Evolutionary conservation across 2,329 filamentous ascomycete species (phyloP).

Genomic region (Ophiostoma sp.): DNA sequence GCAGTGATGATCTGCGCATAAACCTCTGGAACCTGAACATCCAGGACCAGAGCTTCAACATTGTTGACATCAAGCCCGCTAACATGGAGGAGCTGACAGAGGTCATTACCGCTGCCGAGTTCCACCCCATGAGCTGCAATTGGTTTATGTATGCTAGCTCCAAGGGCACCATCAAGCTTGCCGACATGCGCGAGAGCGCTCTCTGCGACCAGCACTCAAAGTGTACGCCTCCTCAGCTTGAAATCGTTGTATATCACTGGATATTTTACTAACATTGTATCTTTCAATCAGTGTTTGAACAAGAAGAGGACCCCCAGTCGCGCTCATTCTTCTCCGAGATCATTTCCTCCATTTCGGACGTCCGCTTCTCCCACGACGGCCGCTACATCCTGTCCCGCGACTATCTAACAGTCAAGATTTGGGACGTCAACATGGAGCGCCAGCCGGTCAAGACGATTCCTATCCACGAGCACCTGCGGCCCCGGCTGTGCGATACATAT

Average conservation of each 20-base stretch:
- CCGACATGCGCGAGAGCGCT: constrained; percentile 96
- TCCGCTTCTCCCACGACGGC: constrained; percentile 93
- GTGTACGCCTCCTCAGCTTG: constrained; percentile 49
- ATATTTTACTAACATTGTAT: constrained; percentile 18
- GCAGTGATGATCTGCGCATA: constrained; percentile 93
- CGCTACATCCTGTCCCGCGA: constrained; percentile 96
- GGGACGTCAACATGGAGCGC: constrained; percentile 99
- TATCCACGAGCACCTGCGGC: constrained; percentile 93
- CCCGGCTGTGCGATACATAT: constrained; percentile 93
- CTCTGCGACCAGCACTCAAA: constrained; percentile 95
- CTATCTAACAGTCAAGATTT: constrained; percentile 98
- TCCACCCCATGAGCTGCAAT: constrained; percentile 95
- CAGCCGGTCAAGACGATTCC: constrained; percentile 97
- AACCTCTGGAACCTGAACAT: constrained; percentile 99
- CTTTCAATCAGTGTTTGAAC: constrained; percentile 73
- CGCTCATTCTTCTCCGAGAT: constrained; percentile 99
- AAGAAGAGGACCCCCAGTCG: constrained; percentile 95
- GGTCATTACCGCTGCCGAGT: constrained; percentile 96
- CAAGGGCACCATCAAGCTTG: constrained; percentile 97
- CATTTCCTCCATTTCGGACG: constrained; percentile 97
- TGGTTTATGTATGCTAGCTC: constrained; percentile 99
- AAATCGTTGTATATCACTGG: no score
- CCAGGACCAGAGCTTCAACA: constrained; percentile 99
- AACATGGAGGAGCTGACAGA: constrained; percentile 99
- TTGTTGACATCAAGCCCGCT: constrained; percentile 98